Conservation (phyloP, 495 filamentous ascomycete genomes). For the Neurospora hispaniola region DNA sequence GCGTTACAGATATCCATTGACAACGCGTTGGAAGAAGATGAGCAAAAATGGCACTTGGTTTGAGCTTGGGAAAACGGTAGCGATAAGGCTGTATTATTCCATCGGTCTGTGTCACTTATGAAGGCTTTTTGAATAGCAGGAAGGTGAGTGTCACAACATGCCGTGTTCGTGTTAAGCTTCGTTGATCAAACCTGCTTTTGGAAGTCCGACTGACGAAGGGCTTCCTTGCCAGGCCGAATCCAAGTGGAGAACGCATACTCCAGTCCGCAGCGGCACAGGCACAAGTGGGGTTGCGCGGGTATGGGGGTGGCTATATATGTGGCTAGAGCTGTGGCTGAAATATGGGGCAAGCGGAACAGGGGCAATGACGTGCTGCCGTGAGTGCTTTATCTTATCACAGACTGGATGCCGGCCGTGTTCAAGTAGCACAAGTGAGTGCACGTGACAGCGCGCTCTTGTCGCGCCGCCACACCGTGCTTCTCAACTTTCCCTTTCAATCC, state of each 20-base stretch:
- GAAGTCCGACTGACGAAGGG: background rate
- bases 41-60: no score
- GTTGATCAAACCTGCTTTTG: background rate
- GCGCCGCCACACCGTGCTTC: slow-evolving; percentile 6
- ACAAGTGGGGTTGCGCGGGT: background rate
- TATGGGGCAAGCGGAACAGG: background rate
- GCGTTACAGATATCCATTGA: background rate
- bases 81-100: background rate
- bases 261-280: background rate
- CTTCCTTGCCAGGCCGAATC: background rate
- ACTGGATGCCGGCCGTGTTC: no score
- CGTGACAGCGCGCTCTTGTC: slow-evolving; percentile 15
- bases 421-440: background rate
- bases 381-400: background rate
- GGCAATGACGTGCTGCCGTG: background rate
- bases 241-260: background rate
- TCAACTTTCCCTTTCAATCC: background rate
- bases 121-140: background rate
- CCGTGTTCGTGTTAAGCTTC: background rate
- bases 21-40: no score
- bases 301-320: background rate
- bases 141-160: background rate
- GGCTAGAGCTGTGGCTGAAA: background rate
- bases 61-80: background rate
- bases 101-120: background rate